Conservation (phyloP, 208 protist species). For the Trypanosoma melophagium region DNA sequence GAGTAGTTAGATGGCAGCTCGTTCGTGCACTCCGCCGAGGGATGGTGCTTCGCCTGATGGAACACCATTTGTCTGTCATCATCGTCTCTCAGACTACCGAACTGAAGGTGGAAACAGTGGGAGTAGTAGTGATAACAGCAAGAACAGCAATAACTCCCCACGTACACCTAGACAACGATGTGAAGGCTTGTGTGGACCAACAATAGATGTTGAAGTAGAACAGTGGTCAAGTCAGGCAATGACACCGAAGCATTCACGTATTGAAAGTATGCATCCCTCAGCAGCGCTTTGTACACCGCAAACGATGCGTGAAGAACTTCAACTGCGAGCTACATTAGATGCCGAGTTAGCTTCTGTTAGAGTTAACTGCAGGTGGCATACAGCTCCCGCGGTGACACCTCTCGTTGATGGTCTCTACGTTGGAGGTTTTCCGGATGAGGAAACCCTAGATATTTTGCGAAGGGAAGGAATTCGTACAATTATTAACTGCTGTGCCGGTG, state of each 20-base stretch:
- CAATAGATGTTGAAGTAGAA: background rate
- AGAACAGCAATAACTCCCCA: background rate
- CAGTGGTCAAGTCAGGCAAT: conserved; percentile 13
- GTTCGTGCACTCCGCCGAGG: conserved; percentile 34
- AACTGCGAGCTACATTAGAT: conserved; percentile 54
- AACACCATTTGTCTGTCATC: conserved; percentile 28
- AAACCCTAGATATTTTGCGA: conserved; percentile 53
- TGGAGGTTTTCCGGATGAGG: conserved; percentile 71
- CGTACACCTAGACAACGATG: conserved; percentile 4
- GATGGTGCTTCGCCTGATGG: conserved; percentile 16
- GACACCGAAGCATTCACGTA: conserved; percentile 20
- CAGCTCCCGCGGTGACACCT: conserved; percentile 48
- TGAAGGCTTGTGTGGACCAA: background rate
- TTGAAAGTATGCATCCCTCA: background rate
- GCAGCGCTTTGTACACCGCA: conserved; percentile 67
- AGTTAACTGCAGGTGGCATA: conserved; percentile 20
- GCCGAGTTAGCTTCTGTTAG: conserved; percentile 47
- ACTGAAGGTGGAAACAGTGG: conserved; percentile 22
- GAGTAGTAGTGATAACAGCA: too few species aligned
- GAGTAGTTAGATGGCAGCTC: conserved; percentile 21
- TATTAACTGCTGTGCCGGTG: conserved; percentile 79
- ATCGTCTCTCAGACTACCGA: conserved; percentile 28
- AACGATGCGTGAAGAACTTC: conserved; percentile 38
- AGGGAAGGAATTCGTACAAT: conserved; percentile 56
- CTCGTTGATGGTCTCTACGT: conserved; percentile 64